A percentile compares a stretch with the other conserved stretches of the same genome.
Conservation (phyloP, 2,329 filamentous ascomycete species). For the Fusarium fujikuroi region DNA sequence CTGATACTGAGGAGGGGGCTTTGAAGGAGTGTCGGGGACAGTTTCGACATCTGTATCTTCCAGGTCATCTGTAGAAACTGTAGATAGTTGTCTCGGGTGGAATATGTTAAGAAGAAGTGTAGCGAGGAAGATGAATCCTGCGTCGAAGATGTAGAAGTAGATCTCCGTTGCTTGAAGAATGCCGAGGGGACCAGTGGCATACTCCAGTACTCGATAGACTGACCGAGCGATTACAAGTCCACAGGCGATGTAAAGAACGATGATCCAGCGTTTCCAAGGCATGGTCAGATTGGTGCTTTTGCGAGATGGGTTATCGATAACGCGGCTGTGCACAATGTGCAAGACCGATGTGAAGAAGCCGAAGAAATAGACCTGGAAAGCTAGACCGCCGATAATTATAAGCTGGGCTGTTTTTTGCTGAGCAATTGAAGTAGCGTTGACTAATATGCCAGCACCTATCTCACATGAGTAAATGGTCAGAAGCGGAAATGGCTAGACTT, state of each 20-base stretch:
- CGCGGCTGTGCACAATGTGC: slow-evolving; percentile 53
- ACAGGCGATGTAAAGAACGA: slow-evolving; percentile 35
- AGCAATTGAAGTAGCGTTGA: slow-evolving; percentile 32
- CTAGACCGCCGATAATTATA: slow-evolving; percentile 62
- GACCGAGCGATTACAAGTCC: slow-evolving; percentile 52
- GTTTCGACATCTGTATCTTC: neutral
- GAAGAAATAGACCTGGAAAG: slow-evolving; percentile 65
- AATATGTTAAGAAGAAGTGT: slow-evolving; percentile 29
- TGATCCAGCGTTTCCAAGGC: slow-evolving; percentile 46
- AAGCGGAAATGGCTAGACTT: accelerated
- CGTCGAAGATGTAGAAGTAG: slow-evolving; percentile 51
- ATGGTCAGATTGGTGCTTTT: slow-evolving; percentile 1
- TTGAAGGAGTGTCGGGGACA: neutral
- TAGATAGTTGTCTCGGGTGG: slow-evolving; percentile 16
- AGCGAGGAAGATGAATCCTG: slow-evolving; percentile 45
- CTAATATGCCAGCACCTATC: slow-evolving; percentile 35
- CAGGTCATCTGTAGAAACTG: neutral
- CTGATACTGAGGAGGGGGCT: neutral
- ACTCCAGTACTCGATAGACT: slow-evolving; percentile 55
- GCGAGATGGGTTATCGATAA: slow-evolving; percentile 9
- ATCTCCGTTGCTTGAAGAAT: slow-evolving; percentile 48
- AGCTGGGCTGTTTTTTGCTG: slow-evolving; percentile 50
- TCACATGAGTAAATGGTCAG: neutral
- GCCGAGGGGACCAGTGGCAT: slow-evolving; percentile 47
- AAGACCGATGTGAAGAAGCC: slow-evolving; percentile 61